A percentile compares a stretch with the other conserved stretches of the same genome.
These are phyloP conservation scores for Herpotrichia juniperi DNA, from an alignment of 2,329 filamentous ascomycete species.

Conservation along the genomic window DNA sequence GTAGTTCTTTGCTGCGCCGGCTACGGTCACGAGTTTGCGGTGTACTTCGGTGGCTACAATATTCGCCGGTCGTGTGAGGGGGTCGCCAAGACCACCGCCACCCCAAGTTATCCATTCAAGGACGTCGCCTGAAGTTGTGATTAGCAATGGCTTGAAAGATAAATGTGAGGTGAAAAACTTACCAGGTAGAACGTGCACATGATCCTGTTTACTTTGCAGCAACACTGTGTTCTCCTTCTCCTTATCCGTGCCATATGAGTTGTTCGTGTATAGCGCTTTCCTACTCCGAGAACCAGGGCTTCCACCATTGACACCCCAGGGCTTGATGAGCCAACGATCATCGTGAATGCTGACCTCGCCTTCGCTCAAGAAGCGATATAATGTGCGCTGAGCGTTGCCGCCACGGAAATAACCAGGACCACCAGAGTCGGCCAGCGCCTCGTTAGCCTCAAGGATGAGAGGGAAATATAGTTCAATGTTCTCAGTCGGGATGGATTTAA, in stretches of 20 bases:
- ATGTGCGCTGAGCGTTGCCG: conserved; percentile 56
- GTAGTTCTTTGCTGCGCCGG: conserved; percentile 52
- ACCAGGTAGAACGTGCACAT: conserved; percentile 52
- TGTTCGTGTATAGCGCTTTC: conserved; percentile 53
- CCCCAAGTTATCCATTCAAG: conserved; percentile 60
- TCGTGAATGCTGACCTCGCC: conserved; percentile 57
- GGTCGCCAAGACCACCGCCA: conserved; percentile 56
- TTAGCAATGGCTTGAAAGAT: neutral
- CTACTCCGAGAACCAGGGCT: conserved; percentile 51
- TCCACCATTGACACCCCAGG: conserved; percentile 57
- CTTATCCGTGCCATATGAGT: conserved; percentile 37
- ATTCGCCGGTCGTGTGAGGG: conserved; percentile 50
- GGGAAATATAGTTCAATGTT: conserved; percentile 57
- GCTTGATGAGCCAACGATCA: conserved; percentile 57
- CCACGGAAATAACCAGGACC: conserved; percentile 56
- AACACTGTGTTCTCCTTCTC: conserved; percentile 44
- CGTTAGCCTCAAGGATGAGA: conserved; percentile 56
- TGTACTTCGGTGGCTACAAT: conserved; percentile 56
- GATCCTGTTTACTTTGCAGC: conserved; percentile 56
- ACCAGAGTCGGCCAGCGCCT: conserved; percentile 56
- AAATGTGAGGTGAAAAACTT: conserved; percentile 4
- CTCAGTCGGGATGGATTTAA: conserved; percentile 58
- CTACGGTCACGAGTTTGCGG: conserved; percentile 50
- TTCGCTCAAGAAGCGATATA: conserved; percentile 54
- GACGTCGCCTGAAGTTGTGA: conserved; percentile 46